Evolutionary conservation across 2,329 filamentous ascomycete species (phyloP).

Genomic region (Botrytis byssoidea): DNA sequence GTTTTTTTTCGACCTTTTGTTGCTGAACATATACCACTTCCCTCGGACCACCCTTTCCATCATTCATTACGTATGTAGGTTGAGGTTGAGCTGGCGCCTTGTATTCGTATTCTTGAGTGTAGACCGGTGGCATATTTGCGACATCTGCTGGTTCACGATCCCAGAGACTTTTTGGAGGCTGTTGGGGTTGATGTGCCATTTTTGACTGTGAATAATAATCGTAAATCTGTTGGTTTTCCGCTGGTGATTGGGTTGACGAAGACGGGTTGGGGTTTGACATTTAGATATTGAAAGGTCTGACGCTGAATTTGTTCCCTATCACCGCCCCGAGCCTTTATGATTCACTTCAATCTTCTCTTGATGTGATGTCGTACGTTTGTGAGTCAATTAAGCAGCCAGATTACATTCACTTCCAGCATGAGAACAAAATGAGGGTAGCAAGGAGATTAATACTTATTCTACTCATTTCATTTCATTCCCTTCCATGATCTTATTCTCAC

Average conservation of each 20-base stretch:
- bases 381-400: neutral
- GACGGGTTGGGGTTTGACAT: neutral
- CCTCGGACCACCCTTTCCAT: neutral
- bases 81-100: neutral
- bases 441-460: constrained; percentile 2
- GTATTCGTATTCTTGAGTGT: constrained; percentile 6
- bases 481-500: neutral
- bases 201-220: neutral
- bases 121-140: constrained; percentile 13
- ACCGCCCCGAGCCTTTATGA: neutral
- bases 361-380: neutral
- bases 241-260: neutral
- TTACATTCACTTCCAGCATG: neutral
- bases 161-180: constrained; percentile 13
- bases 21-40: constrained; percentile 15
- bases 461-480: neutral
- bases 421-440: constrained; percentile 1
- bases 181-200: constrained; percentile 7
- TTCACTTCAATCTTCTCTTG: neutral
- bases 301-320: neutral
- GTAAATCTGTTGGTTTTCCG: neutral
- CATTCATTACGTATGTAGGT: neutral
- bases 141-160: constrained; percentile 16
- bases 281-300: neutral
- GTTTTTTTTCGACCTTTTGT: neutral